Evolutionary conservation across 2,329 filamentous ascomycete genomes (phyloP), one percentile per base, ranked within the genome.

Genomic region (Triangularia setosa): DNA sequence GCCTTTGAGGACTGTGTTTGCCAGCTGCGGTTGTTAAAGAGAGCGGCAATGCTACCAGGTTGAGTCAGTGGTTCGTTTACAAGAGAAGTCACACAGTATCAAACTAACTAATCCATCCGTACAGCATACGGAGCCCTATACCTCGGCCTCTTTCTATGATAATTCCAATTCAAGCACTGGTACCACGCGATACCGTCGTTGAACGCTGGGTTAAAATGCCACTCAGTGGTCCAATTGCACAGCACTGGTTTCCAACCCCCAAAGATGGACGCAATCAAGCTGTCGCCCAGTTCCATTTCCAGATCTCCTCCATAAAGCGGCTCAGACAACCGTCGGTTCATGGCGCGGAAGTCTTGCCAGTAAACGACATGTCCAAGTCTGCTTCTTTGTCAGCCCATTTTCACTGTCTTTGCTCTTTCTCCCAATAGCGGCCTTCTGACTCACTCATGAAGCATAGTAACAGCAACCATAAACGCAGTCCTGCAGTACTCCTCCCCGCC

Each of bases 271-370:
- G 73, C 71, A n/a, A 77, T 61, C 65, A 76, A 75, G 67, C 73
- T 76, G 59, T 76, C 73, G 24, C 75, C 74, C 7, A 76, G 70
- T 60, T 76, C 75, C 73, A 76, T 77, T 61, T 76, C 74, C 7
- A 76, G 67, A 52, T 76, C 75, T 2, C 66, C 71, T 7, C 74
- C 75, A 62, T 76, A 77, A 66, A 72, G 77, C 1, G 75, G 75
- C 65, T 76, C 75, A 1, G 69, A 69, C 48, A 75, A 59, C 23
- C 68, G 66, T 25, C 63, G 63, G 16, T 71, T 72, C 4, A 73
- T 66, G 6, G 73, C 69, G 2, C 73, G 71, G 9, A 69, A 66
- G 55, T 75, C 72, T 58, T 69, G 70, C 75, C 75, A 76, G 69
- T 76, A 75, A 18, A 73, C 63, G 6, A 68, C 74, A 57, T 76